Evolutionary conservation across 1,284 basidiomycete species (phyloP), one percentile per base, ranked within the genome.

Genomic region (Puccinia novopanici): DNA sequence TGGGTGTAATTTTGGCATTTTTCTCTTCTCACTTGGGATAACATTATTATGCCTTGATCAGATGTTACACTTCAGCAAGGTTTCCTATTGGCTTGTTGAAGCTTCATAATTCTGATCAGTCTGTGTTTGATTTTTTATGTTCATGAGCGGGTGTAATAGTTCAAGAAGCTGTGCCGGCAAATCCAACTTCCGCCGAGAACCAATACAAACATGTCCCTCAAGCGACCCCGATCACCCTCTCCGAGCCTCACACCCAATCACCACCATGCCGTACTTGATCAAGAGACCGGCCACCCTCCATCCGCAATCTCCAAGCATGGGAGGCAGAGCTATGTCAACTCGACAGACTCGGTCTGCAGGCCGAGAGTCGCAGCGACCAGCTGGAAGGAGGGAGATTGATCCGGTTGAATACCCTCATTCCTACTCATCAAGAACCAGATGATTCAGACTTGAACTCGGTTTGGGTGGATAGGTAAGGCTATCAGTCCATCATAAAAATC

Each of bases 401-500:
- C 34, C 30, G 75, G 12, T 12, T 76, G 30, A 50, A 50, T 24
- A 30, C 42, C 27, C n/a, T 40, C 57, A n/a, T n/a, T n/a, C n/a
- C n/a, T n/a, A 45, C 45, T 15, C 27, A 1, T 13, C 17, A 48
- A 9, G 30, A 19, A 19, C n/a, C 22, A 15, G n/a, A 17, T 13
- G n/a, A 30, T 22, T 24, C 63, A 17, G 24, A 42, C 8, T 17
- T n/a, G 22, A 63, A 76, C 42, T 59, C 59, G 2, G 75, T 76
- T 37, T 76, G 75, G 75, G 75, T 76, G 0, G 75, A 76, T 37
- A 76, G 75, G 75, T 76, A 67, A 76, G 75, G 61, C 37, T 30
- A 9, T 8, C 13, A 42, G 37, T 48, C 5, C 40, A 55, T 54
- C 52, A 54, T 54, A 9, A 19, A 9, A 4, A 54, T 10, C n/a